Percentiles rank a stretch among this genome's conserved stretches.
Evolutionary conservation across 2,329 filamentous ascomycete species (phyloP).

Genomic region (Cordyceps javanica): DNA sequence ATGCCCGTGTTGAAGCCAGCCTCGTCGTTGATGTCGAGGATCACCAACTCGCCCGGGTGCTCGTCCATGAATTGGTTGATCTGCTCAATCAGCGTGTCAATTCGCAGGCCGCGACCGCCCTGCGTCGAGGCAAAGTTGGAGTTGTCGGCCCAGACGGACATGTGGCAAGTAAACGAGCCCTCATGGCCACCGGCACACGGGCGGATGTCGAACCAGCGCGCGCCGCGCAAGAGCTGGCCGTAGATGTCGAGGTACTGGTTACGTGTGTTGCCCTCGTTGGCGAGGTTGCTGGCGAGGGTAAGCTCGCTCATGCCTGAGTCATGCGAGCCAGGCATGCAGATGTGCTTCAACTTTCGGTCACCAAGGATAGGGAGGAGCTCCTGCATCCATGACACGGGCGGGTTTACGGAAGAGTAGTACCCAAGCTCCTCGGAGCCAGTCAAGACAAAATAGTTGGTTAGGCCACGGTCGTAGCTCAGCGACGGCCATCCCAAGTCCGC

Average conservation of each 20-base stretch:
- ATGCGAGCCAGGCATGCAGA: constrained; percentile 40
- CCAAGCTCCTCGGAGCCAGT: too few species aligned
- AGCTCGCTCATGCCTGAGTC: constrained; percentile 39
- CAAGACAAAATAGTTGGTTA: too few species aligned
- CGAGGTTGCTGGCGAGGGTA: constrained; percentile 19
- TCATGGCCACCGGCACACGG: constrained; percentile 7
- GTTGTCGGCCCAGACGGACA: background rate
- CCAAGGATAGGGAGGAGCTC: constrained; percentile 22
- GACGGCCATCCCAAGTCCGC: too few species aligned
- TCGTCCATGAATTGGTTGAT: constrained; percentile 36
- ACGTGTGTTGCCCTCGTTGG: constrained; percentile 27
- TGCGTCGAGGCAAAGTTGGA: background rate
- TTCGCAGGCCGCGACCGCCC: constrained; percentile 12
- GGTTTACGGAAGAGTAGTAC: too few species aligned
- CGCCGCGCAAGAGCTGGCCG: constrained; percentile 35
- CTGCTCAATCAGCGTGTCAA: constrained; percentile 33
- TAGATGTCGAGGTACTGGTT: constrained; percentile 36
- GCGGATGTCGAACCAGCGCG: constrained; percentile 40
- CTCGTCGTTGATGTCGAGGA: constrained; percentile 33
- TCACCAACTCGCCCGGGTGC: constrained; percentile 35
- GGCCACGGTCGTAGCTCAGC: too few species aligned
- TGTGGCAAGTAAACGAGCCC: constrained; percentile 3
- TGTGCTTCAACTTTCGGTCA: constrained; percentile 32
- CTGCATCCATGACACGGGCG: too few species aligned
- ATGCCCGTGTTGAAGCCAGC: constrained; percentile 18